These are phyloP conservation scores for Actinomucor elegans DNA, from an alignment of 371 early-diverging fungal species.

Conservation along the genomic window DNA sequence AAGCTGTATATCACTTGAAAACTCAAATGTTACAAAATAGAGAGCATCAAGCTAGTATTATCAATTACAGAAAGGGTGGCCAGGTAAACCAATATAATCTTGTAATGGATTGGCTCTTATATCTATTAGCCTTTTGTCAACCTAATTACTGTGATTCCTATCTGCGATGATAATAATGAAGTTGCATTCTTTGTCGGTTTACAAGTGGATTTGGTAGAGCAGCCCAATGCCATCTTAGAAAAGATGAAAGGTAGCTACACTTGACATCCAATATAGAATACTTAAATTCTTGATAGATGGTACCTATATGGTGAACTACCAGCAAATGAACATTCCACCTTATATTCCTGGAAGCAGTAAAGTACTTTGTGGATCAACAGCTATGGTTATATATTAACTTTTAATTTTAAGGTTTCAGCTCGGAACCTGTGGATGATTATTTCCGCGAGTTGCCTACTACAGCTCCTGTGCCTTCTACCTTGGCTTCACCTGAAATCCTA, in stretches of 20 bases:
- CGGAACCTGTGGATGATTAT: conserved; percentile 37
- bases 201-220: conserved; percentile 71
- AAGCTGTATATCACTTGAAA: conserved; percentile 56
- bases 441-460: conserved; percentile 32
- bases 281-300: conserved; percentile 32
- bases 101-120: neutral
- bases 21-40: conserved; percentile 47
- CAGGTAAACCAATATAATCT: conserved; percentile 31
- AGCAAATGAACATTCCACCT: conserved; percentile 39
- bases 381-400: neutral
- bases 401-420: conserved; percentile 9
- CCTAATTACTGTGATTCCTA: conserved; percentile 67
- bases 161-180: conserved; percentile 44
- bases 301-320: conserved; percentile 59
- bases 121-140: conserved; percentile 67
- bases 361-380: neutral
- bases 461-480: conserved; percentile 9
- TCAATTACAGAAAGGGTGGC: conserved; percentile 71
- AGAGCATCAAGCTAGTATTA: conserved; percentile 64
- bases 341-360: conserved; percentile 33
- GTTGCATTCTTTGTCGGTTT: conserved; percentile 69
- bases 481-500: conserved; percentile 21
- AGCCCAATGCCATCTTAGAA: conserved; percentile 66
- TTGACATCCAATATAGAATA: neutral
- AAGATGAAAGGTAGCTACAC: conserved; percentile 46